Evolutionary conservation across 768 basidiomycete genomes (phyloP).

Genomic region (Boletus rubropictus): DNA sequence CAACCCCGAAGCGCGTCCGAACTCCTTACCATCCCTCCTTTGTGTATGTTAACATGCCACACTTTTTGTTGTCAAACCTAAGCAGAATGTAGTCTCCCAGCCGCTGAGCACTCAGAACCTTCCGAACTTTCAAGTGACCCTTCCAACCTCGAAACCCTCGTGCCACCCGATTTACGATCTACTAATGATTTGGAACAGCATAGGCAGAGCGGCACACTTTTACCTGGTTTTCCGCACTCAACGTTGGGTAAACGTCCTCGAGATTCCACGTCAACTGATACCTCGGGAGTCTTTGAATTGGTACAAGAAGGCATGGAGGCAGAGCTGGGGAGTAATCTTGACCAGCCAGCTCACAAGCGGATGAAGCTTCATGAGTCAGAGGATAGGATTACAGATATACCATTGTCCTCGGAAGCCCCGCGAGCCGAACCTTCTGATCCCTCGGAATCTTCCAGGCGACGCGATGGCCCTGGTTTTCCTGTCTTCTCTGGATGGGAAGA

Average conservation of each 20-base stretch:
- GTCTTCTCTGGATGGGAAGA: slow-evolving; percentile 41
- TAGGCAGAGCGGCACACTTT: slow-evolving; percentile 14
- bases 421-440: slow-evolving; percentile 16
- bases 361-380: slow-evolving; percentile 32
- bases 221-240: slow-evolving; percentile 39
- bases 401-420: slow-evolving; percentile 8
- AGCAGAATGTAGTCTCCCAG: slow-evolving; percentile 17
- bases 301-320: slow-evolving; percentile 38
- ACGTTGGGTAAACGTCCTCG: slow-evolving; percentile 65
- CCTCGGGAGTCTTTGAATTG: slow-evolving; percentile 38
- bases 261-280: slow-evolving; percentile 42
- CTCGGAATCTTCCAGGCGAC: slow-evolving; percentile 15
- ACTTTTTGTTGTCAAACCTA: slow-evolving; percentile 6
- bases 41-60: slow-evolving; percentile 17
- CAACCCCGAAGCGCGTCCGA: slow-evolving; percentile 31
- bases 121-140: slow-evolving; percentile 20
- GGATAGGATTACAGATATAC: slow-evolving; percentile 17
- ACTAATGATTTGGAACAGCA: slow-evolving; percentile 9
- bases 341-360: slow-evolving; percentile 51
- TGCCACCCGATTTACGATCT: slow-evolving; percentile 7
- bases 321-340: slow-evolving; percentile 34
- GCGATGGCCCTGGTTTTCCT: slow-evolving; percentile 39
- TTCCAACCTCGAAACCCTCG: slow-evolving; percentile 15
- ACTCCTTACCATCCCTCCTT: slow-evolving; percentile 25
- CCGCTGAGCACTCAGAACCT: slow-evolving; percentile 13